Percentiles rank a stretch among this genome's conserved stretches.
Conservation (phyloP, 208 protist species). For the Crithidia thermophila region DNA sequence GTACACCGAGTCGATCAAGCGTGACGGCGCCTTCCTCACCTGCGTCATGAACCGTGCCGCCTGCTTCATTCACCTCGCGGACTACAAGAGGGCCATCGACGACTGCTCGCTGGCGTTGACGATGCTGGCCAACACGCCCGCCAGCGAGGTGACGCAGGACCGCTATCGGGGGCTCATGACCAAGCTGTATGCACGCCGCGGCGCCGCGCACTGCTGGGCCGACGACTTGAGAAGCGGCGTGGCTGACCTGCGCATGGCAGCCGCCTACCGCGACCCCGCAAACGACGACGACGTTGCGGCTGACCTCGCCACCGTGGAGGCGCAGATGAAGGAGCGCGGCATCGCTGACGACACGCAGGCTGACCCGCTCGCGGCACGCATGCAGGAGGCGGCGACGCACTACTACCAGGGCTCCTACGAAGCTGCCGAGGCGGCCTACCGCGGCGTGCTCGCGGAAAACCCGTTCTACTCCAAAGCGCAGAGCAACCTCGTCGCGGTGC, state of each 20-base stretch:
- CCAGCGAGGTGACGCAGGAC: constrained; percentile 89
- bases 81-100: constrained; percentile 82
- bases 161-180: constrained; percentile 89
- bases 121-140: constrained; percentile 89
- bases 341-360: constrained; percentile 15
- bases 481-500: constrained; percentile 69
- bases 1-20: constrained; percentile 93
- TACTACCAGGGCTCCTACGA: constrained; percentile 75
- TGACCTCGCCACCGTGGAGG: constrained; percentile 67
- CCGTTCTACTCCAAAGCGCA: constrained; percentile 60
- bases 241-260: constrained; percentile 84
- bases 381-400: constrained; percentile 67
- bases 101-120: constrained; percentile 90
- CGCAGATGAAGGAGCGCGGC: constrained; percentile 30
- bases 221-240: constrained; percentile 62
- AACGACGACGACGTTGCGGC: constrained; percentile 57
- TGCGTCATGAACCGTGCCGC: constrained; percentile 91
- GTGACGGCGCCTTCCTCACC: constrained; percentile 90
- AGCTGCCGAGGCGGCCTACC: constrained; percentile 59
- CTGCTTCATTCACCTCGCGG: constrained; percentile 78
- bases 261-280: constrained; percentile 72
- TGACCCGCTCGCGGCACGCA: constrained; percentile 36
- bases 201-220: constrained; percentile 84
- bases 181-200: constrained; percentile 82
- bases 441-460: constrained; percentile 56